Evolutionary conservation across 2,329 filamentous ascomycete species (phyloP), one percentile per base, ranked within the genome.

Genomic region (Sarocladium strictum): DNA sequence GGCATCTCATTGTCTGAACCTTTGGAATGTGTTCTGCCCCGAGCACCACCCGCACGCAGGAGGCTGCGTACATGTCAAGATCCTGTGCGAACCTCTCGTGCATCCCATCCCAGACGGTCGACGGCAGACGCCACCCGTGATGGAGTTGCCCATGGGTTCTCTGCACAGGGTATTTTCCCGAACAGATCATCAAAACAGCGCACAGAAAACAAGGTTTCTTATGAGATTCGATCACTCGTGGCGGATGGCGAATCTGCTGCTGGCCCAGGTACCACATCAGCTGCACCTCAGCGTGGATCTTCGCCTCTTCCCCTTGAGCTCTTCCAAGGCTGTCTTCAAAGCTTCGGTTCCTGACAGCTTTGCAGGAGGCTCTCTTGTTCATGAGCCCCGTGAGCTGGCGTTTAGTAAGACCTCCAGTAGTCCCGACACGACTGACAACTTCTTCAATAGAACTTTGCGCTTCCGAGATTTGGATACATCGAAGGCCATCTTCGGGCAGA

Each of bases 31-130:
- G 9, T 4, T 15, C 17, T 35, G 27, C 6, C 5, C 17, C 15
- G 7, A 55, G 3, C 5, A 40, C 10, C 43, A 41, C 33, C 14
- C 21, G 3, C 24, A 38, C 15, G 21, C 43, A 37, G n/a, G 14
- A 3, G 9, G 29, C 41, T 3, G 55, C 56, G 27, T 56, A 57
- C 7, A 51, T 54, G 33, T 61, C 59, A 2, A 61, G 47, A 29
- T 60, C 52, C 35, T 40, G 38, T 14, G 56, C 49, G 35, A 61
- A 61, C 2, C 11, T 52, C 43, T 40, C 12, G 33, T 41, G 43
- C 11, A 43, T 15, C 2, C 38, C 24, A 23, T 29, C 12, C 43
- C 27, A 23, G 3, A n/a, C 32, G 6, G 45, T 55, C 3, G 45
- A 37, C 15, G 53, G 53, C 17, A 55, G 29, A n/a, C 53, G 26